phyloP scores from a whole-genome alignment of 371 early-diverging fungal genomes.

The Rhizopus delemar region DNA sequence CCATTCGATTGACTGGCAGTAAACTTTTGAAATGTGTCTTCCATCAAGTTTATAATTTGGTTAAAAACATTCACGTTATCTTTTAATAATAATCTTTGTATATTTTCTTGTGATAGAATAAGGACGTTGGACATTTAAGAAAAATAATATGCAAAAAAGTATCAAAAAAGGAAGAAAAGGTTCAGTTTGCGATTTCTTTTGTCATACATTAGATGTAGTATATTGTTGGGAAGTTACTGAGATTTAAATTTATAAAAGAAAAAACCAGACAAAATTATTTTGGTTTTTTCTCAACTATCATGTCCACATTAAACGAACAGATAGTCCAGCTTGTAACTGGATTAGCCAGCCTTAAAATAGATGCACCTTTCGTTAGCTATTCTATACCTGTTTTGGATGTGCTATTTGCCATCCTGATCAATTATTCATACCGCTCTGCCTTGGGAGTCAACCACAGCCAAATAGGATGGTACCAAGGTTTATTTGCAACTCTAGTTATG shows the following conservation, averaged over 20 bases:
- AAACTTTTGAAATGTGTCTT: slow-evolving; percentile 33
- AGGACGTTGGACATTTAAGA: slow-evolving; percentile 25
- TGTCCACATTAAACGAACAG: slow-evolving; percentile 29
- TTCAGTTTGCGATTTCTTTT: neutral
- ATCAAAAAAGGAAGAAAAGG: slow-evolving; percentile 1
- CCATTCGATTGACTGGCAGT: slow-evolving; percentile 26
- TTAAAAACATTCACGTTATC: slow-evolving; percentile 22
- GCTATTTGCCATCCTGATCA: slow-evolving; percentile 55
- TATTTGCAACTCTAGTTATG: slow-evolving; percentile 58
- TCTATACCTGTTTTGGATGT: slow-evolving; percentile 49
- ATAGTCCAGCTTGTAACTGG: slow-evolving; percentile 34
- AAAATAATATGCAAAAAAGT: neutral
- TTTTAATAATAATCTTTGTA: slow-evolving; percentile 27
- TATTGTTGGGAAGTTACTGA: too few relatives aligned
- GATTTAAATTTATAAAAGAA: too few relatives aligned
- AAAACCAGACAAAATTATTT: neutral
- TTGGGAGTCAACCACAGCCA: slow-evolving; percentile 45
- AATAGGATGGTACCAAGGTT: slow-evolving; percentile 56
- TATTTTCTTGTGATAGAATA: slow-evolving; percentile 35
- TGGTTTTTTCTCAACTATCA: neutral
- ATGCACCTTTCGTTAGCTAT: slow-evolving; percentile 29
- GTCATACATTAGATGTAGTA: too few relatives aligned
- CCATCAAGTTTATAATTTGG: slow-evolving; percentile 46
- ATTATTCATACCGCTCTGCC: slow-evolving; percentile 56
- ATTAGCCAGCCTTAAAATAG: slow-evolving; percentile 25